Base-by-base conservation (phyloP, 805 yeast genomes). In the Kodamaea kaohsiungensis region DNA sequence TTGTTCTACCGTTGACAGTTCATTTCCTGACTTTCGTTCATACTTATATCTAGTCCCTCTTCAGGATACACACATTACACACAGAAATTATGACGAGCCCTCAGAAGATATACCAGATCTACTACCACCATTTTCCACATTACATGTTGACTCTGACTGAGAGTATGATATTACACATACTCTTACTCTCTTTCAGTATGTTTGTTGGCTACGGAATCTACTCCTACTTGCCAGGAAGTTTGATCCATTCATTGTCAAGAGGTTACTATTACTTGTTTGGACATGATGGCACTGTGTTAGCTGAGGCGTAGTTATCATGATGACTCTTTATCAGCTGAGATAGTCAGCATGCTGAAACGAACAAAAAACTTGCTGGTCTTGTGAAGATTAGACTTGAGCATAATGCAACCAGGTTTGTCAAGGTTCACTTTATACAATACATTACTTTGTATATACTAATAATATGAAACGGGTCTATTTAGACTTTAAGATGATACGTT, bases 111-210 rank as follows among this genome's bases (percentile, higher is more conserved):
- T 59, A 56, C 56, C 48, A 56, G 56, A 37, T 64, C 42, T 77
- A 78, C 65, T 79, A 73, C 65, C 71, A 71, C 65, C 72, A 72
- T 57, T 72, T 80, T 55, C 84, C 84, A 12, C 73, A 72, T 57
- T 73, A 67, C 65, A 80, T 80, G 83, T 70, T 80, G 69, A 80
- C 84, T 19, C 67, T 64, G 46, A 65, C 70, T 33, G 84, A 80
- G 66, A 63, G 75, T 18, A 55, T 69, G 46, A 50, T 54, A 16
- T 53, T 57, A 57, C 67, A 66, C 55, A 17, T 59, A 33, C 54
- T 65, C 33, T 50, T 66, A 16, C 61, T 64, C 19, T 61, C 65
- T 37, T 68, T 68, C 49, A 48, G 57, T 10, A 40, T 65, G 38
- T 62, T 70, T 35, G 60, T 68, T 18, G 62, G 66, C 7, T 71